phyloP scores from a whole-genome alignment of 2,329 filamentous ascomycete species.

The Fusarium austroafricanum region DNA sequence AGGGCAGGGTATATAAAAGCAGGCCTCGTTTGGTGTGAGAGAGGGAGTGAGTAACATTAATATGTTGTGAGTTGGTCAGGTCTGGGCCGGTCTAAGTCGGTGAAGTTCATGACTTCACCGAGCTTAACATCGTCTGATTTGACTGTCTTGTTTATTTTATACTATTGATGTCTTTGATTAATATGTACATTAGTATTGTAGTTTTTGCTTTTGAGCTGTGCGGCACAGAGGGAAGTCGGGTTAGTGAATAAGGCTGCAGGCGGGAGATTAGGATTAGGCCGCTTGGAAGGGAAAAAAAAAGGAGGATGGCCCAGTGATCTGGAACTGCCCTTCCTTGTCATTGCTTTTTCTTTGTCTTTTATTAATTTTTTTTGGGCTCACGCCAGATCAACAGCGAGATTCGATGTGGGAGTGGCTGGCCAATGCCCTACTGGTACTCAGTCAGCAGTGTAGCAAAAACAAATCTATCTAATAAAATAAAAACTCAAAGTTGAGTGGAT shows the following conservation, averaged over 20 bases:
- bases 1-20: conserved; percentile 3
- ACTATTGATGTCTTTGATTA: neutral
- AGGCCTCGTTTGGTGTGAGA: conserved; percentile 32
- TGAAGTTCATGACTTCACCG: conserved; percentile 38
- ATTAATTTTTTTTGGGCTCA: conserved; percentile 8
- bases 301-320: conserved; percentile 46
- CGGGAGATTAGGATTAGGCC: conserved; percentile 35
- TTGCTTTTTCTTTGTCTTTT: neutral
- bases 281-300: neutral
- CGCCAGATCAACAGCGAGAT: conserved; percentile 44
- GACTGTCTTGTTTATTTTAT: neutral
- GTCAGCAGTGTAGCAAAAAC: neutral
- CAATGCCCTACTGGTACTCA: neutral
- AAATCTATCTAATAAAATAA: neutral
- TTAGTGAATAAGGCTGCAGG: conserved; percentile 38
- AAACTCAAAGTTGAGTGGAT: conserved; percentile 9
- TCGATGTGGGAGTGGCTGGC: conserved; percentile 16
- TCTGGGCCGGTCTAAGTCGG: conserved; percentile 29
- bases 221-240: conserved; percentile 16
- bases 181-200: neutral
- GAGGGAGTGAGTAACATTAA: conserved; percentile 22
- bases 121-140: conserved; percentile 17
- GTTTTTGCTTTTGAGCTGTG: conserved; percentile 2
- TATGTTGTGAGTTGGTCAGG: conserved; percentile 13
- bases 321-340: conserved; percentile 46